Evolutionary conservation across 208 protist genomes (phyloP), one percentile per base, ranked within the genome.

Genomic region (Acanthamoeba royreba): DNA sequence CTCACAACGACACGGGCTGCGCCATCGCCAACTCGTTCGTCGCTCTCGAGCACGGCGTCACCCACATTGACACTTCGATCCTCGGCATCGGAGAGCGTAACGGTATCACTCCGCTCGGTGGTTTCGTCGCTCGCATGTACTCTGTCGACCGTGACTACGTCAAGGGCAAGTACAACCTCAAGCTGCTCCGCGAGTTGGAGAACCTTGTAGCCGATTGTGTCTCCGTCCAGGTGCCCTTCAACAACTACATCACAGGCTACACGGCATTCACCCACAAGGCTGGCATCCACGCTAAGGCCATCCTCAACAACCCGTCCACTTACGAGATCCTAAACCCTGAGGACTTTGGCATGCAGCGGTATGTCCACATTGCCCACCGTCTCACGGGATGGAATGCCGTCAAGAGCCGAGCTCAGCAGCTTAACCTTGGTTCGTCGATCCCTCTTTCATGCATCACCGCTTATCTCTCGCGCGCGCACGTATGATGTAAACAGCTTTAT

Each of bases 201-300:
- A 96, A 96, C 66, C 97, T 96, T 43, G 97, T 98, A 5, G 94
- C 96, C 25, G 87, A 95, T 13, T 55, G 52, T 13, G 95, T 94
- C 13, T 81, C 95, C 31, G 90, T 98, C 38, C 55, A 72, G 28
- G 96, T 98, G 40, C 97, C 97, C 17, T 98, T 98, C 95, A 97
- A 97, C 93, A 97, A 98, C 81, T 97, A 96, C 92, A 95, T 98
- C 38, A 98, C 97, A 46, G 97, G 97, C 22, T 95, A 90, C 46
- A 66, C 95, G 25, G 97, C 97, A n/a, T 98, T 97, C 90, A 97
- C 96, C 9, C 97, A 98, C 95, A 98, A 98, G 92, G 97, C 97
- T 28, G 97, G 97, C 47, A 96, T 98, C 19, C 96, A 96, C 89
- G 93, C 93, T 58, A 96, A 97, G 77, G 96, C 95, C 28, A 94